These are phyloP conservation scores for Emericellopsis terricola DNA, from an alignment of 495 filamentous ascomycete genomes.

Conservation along the genomic window DNA sequence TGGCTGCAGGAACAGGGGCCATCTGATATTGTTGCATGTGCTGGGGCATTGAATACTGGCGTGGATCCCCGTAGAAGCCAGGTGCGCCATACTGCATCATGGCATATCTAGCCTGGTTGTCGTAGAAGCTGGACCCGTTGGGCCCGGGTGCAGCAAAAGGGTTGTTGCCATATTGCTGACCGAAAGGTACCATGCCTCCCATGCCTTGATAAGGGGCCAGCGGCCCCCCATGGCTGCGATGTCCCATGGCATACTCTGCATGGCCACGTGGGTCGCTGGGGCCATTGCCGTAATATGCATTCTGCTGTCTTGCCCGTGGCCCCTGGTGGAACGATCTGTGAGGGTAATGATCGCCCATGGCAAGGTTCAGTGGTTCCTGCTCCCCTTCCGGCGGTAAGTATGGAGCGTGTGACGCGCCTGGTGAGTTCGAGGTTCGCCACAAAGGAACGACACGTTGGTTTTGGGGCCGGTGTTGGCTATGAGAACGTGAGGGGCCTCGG, in stretches of 20 bases:
- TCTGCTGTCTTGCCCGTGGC: too few species aligned
- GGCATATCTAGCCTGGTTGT: constrained; percentile 16
- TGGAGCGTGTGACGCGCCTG: constrained; percentile 1
- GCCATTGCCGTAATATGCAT: constrained; percentile 13
- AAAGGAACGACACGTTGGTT: too few species aligned
- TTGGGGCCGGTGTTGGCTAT: too few species aligned
- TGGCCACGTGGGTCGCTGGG: constrained; percentile 16
- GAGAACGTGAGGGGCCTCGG: too few species aligned
- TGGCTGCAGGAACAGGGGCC: constrained; percentile 24
- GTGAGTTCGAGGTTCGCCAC: too few species aligned
- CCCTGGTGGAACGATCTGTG: too few species aligned
- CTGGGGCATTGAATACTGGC: constrained; percentile 8
- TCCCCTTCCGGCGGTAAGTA: constrained; percentile 27
- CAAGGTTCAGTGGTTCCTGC: too few species aligned
- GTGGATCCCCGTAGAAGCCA: constrained; percentile 6
- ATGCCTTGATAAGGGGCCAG: constrained; percentile 7
- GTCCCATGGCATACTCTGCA: constrained; percentile 5
- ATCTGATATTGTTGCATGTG: constrained; percentile 22
- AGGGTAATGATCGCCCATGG: too few species aligned
- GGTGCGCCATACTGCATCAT: constrained; percentile 24
- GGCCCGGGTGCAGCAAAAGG: constrained; percentile 20
- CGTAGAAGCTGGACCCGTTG: constrained; percentile 16
- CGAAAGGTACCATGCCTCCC: constrained; percentile 26
- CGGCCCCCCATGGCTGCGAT: constrained; percentile 11
- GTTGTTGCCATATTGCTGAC: constrained; percentile 15